Percentiles rank a stretch among this genome's conserved stretches.
Conservation (phyloP, 2,329 filamentous ascomycete genomes). For the Xylariaceae sp. region DNA sequence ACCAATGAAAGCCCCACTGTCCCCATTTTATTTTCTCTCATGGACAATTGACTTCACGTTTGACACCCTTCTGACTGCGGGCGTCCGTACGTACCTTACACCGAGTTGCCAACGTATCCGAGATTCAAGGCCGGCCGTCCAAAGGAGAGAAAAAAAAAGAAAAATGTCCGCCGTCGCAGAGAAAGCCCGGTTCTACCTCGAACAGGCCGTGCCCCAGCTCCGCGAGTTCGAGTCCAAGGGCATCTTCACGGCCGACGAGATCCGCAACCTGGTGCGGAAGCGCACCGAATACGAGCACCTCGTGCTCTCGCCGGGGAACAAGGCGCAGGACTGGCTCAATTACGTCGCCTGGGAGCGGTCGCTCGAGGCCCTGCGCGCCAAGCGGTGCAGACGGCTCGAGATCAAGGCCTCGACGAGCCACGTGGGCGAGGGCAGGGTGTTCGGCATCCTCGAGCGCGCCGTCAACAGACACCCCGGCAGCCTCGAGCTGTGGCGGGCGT, state of each 20-base stretch:
- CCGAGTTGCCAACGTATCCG: not conserved
- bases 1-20: constrained; percentile 6
- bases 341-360: constrained; percentile 72
- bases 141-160: not conserved
- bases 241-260: constrained; percentile 87
- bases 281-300: constrained; percentile 91
- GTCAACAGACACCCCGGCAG: constrained; percentile 80
- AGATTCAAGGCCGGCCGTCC: not conserved
- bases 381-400: constrained; percentile 75
- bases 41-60: constrained; percentile 2
- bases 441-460: constrained; percentile 82
- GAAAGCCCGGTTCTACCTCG: constrained; percentile 91
- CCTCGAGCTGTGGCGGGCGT: constrained; percentile 79
- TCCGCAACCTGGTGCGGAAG: constrained; percentile 80
- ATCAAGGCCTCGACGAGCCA: constrained; percentile 64
- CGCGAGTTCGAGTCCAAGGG: constrained; percentile 89
- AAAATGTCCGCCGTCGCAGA: constrained; percentile 79
- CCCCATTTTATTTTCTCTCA: constrained; percentile 17
- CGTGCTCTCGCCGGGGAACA: constrained; percentile 74
- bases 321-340: constrained; percentile 71
- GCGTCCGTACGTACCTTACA: too few species aligned
- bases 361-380: constrained; percentile 70
- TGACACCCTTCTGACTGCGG: too few species aligned
- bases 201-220: constrained; percentile 86
- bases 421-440: constrained; percentile 74